Conservation (phyloP, 768 basidiomycete species). For the Xanthoconium stramineum region DNA sequence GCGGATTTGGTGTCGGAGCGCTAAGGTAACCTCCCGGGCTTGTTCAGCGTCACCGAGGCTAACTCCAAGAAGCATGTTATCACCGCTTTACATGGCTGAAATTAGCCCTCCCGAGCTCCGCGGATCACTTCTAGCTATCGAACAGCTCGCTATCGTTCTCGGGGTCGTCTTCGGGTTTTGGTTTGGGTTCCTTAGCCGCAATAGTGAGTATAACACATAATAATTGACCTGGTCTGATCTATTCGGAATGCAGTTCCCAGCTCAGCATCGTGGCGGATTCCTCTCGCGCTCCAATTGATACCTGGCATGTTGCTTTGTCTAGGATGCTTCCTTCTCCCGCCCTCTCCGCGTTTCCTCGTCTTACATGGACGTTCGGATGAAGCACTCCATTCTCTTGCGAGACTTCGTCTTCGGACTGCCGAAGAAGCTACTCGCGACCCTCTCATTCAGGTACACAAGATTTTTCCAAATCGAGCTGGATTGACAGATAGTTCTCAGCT, state of each 20-base stretch:
- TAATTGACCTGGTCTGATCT: neutral
- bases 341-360: slow-evolving; percentile 47
- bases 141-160: slow-evolving; percentile 77
- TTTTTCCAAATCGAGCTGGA: neutral
- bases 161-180: slow-evolving; percentile 84
- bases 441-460: slow-evolving; percentile 42
- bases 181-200: slow-evolving; percentile 72
- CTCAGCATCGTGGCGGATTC: slow-evolving; percentile 73
- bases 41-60: slow-evolving; percentile 1
- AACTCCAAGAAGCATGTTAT: slow-evolving; percentile 56
- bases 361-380: slow-evolving; percentile 52
- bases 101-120: slow-evolving; percentile 79
- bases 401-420: slow-evolving; percentile 42
- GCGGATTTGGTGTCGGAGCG: slow-evolving; percentile 79
- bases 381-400: slow-evolving; percentile 55
- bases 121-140: slow-evolving; percentile 74
- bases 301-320: slow-evolving; percentile 65
- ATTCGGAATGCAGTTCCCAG: slow-evolving; percentile 43
- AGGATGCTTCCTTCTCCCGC: slow-evolving; percentile 51
- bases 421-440: slow-evolving; percentile 50
- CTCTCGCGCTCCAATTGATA: slow-evolving; percentile 65
- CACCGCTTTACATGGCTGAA: slow-evolving; percentile 80
- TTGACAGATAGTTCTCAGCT: slow-evolving; percentile 39
- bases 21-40: slow-evolving; percentile 44
- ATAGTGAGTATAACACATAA: slow-evolving; percentile 39